Percentiles rank a stretch among this genome's conserved stretches.
Evolutionary conservation across 1,284 basidiomycete genomes (phyloP).

Genomic region (Cutaneotrichosporon sp.): DNA sequence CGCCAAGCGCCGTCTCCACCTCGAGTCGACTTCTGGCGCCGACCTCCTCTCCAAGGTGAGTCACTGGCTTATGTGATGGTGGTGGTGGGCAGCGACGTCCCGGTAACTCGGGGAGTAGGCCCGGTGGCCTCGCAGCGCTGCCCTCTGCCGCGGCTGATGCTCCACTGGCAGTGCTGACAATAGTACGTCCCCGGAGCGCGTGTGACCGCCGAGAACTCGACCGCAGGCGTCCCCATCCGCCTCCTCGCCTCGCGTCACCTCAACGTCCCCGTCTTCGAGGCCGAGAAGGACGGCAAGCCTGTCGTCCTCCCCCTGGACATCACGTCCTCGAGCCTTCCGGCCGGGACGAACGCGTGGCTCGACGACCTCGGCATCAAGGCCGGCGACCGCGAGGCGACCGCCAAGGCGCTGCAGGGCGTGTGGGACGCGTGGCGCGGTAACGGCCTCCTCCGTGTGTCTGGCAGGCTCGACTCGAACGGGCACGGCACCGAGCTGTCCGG

Average conservation of each 20-base stretch:
- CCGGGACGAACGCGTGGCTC: conserved; percentile 16
- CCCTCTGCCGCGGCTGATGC: not conserved
- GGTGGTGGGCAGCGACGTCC: not conserved
- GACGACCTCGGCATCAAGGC: conserved; percentile 13
- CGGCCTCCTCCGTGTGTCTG: conserved; percentile 19
- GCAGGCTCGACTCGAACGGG: conserved; percentile 13
- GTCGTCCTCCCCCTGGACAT: conserved; percentile 19
- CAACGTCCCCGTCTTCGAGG: conserved; percentile 23
- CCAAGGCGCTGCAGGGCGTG: conserved; percentile 14
- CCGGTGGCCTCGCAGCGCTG: not conserved
- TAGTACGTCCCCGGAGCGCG: conserved; percentile 4
- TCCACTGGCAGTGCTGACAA: not conserved
- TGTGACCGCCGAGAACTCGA: conserved; percentile 2
- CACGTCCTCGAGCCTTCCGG: conserved; percentile 10
- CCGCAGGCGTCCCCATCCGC: conserved; percentile 2
- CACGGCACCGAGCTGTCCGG: conserved; percentile 11
- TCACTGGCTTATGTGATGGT: not conserved
- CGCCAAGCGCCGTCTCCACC: conserved; percentile 13
- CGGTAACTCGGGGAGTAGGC: not conserved
- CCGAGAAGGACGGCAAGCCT: conserved; percentile 13
- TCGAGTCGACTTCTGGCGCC: conserved; percentile 8
- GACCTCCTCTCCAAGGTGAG: conserved; percentile 17
- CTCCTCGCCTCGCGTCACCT: not conserved
- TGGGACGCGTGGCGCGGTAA: conserved; percentile 25
- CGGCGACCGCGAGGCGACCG: conserved; percentile 6